Evolutionary conservation across 2,329 filamentous ascomycete species (phyloP), one percentile per base, ranked within the genome.

Genomic region (Helminthosporium solani): DNA sequence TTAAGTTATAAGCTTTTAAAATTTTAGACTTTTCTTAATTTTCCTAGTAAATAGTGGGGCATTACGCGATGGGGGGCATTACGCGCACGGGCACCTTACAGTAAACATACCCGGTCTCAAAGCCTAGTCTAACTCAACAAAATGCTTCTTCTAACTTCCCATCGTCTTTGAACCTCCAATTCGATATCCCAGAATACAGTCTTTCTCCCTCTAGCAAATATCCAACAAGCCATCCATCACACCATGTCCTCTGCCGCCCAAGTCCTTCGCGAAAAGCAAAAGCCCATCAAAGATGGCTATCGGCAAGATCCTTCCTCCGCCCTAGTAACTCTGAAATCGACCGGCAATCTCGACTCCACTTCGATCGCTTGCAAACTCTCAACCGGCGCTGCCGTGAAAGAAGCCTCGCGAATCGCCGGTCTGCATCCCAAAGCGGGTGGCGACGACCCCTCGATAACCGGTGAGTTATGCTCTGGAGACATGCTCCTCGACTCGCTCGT

Each of bases 401-500:
- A 68, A 45, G 20, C 37, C 9, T 62, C 71, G 25, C 61, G 67
- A 43, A 61, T 75, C 36, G 75, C 75, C 1, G 75, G 75, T 23
- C 66, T 78, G 31, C 75, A 78, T 53, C 72, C 70, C 34, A 72
- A 71, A 52, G 75, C 75, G 2, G 75, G 75, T 30, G 75, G 75
- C 31, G 66, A 69, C 11, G 64, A 70, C 28, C 67, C 70, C 8
- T 48, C 58, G 2, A 69, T 78, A 40, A 74, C 71, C 1, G 75
- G 75, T 44, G 74, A 78, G 51, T 66, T 78, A 2, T 78, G 75
- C 64, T 73, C 69, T 0, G 75, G 75, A 11, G 75, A 78, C 53
- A 75, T 78, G 74, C 65, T 78, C 11, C 70, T 78, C 11, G 75
- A 78, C 46, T 74, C 74, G 0, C 66, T 78, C 2, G 75, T 78